Base-by-base conservation (phyloP, 2,329 filamentous ascomycete genomes). In the Beauveria sp. region DNA sequence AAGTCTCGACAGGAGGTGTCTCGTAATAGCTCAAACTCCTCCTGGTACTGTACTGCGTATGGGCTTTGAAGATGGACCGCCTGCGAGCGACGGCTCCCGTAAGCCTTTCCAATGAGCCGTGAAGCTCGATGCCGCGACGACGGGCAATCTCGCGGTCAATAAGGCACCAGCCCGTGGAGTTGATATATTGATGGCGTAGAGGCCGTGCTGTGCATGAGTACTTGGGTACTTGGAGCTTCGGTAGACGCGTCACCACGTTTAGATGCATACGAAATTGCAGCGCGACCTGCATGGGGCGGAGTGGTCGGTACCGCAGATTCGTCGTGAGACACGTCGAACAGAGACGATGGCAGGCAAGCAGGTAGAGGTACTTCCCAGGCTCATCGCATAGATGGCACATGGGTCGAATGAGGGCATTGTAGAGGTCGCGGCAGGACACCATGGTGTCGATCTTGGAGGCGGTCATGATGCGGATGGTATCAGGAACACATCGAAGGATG, bases 181-280 rank as follows among this genome's bases (percentile, higher is more conserved):
- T 44, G 9, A 16, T 16, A 14, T 1, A 1, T 5, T 2, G 0
- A 6, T 0, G 2, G 12, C 2, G 34, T 16, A 0, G 4, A 2
- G 2, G 0, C 14, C 41, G 40, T 18, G 26, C 26, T 3, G 0
- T 2, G 1, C 1, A 12, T 10, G 40, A 43, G 41, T 55, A 55
- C 10, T 40, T 37, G 4, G 44, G 55, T 9, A 57, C 55, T 8
- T 5, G 14, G 5, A 57, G 20, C 1, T 7, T 14, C 1, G 55
- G 28, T n/a, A 57, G 43, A 4, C 44, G 28, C 28, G 2, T 10
- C 2, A 24, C 50, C 18, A 14, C 4, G 4, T 16, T 18, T 5
- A 10, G 4, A 2, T 37, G 18, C 50, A 53, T 18, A 8, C 16
- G 28, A 24, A 41, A 54, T 4, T 54, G 51, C 16, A 4, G 12